Evolutionary conservation across 2,329 filamentous ascomycete species (phyloP).

Genomic region (Fusarium guadeloupense): DNA sequence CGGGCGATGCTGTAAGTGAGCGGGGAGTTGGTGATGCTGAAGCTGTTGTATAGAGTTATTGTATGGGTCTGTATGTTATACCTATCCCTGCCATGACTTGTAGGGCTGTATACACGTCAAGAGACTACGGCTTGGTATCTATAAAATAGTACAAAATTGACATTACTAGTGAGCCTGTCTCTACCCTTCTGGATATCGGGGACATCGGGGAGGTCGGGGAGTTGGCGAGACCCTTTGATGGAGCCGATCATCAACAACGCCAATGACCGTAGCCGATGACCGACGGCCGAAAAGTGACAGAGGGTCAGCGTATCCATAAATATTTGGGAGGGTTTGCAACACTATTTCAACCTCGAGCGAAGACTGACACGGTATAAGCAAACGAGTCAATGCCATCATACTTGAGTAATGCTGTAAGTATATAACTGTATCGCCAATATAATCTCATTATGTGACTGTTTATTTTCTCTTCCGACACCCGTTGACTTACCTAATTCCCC

Average conservation of each 20-base stretch:
- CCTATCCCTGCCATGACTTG: no score
- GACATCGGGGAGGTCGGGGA: constrained; percentile 36
- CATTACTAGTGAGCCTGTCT: no score
- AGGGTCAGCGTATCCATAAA: constrained; percentile 15
- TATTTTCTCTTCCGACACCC: constrained; percentile 22
- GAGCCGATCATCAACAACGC: constrained; percentile 8
- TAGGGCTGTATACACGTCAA: no score
- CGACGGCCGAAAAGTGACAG: constrained; percentile 22
- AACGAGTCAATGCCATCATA: no score
- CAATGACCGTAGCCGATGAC: constrained; percentile 35
- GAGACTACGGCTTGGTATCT: no score
- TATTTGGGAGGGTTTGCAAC: constrained; percentile 5
- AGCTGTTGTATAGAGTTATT: no score
- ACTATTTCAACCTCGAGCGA: constrained; percentile 11
- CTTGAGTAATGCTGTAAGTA: no score
- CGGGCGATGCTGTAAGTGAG: neutral
- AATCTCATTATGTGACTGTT: neutral
- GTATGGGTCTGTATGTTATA: no score
- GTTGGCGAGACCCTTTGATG: constrained; percentile 26
- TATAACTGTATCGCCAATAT: no score
- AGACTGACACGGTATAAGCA: neutral
- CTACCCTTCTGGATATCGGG: constrained; percentile 26
- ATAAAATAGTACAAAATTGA: no score
- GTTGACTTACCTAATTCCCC: constrained; percentile 9
- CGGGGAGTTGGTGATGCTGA: constrained; percentile 28